Evolutionary conservation across 441 rosid species (phyloP).

Genomic region (Euphorbia schlechtendalii): DNA sequence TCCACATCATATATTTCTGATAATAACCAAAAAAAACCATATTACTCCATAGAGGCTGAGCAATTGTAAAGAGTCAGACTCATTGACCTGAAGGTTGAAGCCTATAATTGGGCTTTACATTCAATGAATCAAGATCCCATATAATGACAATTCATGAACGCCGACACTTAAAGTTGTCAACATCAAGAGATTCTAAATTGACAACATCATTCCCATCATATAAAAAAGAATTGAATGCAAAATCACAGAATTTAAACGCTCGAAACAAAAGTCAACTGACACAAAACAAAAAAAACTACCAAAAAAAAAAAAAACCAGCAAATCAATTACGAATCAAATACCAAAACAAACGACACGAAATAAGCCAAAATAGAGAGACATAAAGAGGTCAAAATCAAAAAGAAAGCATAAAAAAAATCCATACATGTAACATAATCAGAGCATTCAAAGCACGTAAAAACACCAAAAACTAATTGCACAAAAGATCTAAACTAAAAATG

Average conservation of each 20-base stretch:
- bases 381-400: neutral
- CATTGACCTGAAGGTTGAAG: constrained; percentile 8
- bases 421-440: neutral
- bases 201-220: neutral
- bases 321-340: neutral
- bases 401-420: neutral
- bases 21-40: constrained; percentile 1
- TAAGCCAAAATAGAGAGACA: neutral
- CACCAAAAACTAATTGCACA: constrained; percentile 1
- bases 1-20: constrained; percentile 3
- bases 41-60: neutral
- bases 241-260: constrained; percentile 4
- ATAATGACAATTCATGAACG: neutral
- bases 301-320: neutral
- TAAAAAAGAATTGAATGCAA: neutral
- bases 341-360: neutral
- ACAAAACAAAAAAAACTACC: neutral
- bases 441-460: constrained; percentile 6
- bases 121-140: constrained; percentile 21
- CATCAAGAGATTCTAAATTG: neutral
- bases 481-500: constrained; percentile 18
- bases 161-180: neutral
- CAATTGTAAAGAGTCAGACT: constrained; percentile 9
- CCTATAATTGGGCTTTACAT: constrained; percentile 9
- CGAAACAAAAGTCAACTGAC: neutral